These are phyloP conservation scores for Rhizopus arrhizus DNA, from an alignment of 371 early-diverging fungal species.

Conservation along the genomic window DNA sequence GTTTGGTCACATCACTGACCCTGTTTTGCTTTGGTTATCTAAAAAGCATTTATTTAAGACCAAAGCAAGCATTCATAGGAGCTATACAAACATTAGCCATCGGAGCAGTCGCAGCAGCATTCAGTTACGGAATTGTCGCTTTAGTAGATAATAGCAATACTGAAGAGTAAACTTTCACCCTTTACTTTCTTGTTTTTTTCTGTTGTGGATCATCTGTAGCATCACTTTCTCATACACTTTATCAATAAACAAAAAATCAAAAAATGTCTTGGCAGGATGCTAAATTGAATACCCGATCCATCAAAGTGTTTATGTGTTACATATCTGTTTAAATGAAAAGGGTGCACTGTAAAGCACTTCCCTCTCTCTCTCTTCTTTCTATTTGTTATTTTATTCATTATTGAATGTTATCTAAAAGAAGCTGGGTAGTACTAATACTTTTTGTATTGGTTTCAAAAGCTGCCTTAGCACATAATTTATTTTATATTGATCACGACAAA, in stretches of 20 bases:
- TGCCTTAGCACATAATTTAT: slow-evolving; percentile 7
- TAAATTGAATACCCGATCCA: slow-evolving; percentile 6
- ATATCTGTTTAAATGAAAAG: background rate
- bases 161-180: background rate
- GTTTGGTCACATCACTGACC: slow-evolving; percentile 59
- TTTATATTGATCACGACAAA: slow-evolving; percentile 8
- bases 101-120: slow-evolving; percentile 66
- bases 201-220: background rate
- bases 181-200: background rate
- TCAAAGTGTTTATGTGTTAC: slow-evolving; percentile 1
- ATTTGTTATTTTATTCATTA: slow-evolving; percentile 3
- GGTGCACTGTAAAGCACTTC: slow-evolving; percentile 1
- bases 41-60: slow-evolving; percentile 62
- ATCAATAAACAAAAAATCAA: slow-evolving; percentile 1
- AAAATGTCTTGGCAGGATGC: slow-evolving; percentile 27
- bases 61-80: slow-evolving; percentile 47
- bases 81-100: slow-evolving; percentile 64
- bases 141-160: slow-evolving; percentile 20
- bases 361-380: slow-evolving; percentile 8
- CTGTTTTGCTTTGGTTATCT: slow-evolving; percentile 69
- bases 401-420: slow-evolving; percentile 3
- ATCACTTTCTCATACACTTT: too few relatives aligned
- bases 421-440: slow-evolving; percentile 1
- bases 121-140: slow-evolving; percentile 53
- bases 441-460: background rate